Percentiles rank a stretch among this genome's conserved stretches.
Evolutionary conservation across 148 eudicot genomes (phyloP).

Genomic region (Euryodendron excelsum): DNA sequence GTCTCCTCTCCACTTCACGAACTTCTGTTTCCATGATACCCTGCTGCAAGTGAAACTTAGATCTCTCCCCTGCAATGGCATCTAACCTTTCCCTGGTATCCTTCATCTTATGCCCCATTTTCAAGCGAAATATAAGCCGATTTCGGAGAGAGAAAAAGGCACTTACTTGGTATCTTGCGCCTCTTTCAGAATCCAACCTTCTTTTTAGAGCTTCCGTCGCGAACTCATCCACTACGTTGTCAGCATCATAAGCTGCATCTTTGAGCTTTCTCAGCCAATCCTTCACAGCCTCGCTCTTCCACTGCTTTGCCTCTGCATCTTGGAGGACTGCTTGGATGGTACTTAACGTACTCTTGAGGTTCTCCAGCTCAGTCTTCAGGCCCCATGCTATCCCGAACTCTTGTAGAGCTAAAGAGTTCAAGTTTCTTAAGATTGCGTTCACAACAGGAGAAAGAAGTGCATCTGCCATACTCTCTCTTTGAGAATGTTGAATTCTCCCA

Average conservation of each 20-base stretch:
- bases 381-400: neutral
- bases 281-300: neutral
- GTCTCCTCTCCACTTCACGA: neutral
- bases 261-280: slow-evolving; percentile 15
- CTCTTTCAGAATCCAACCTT: neutral
- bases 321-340: slow-evolving; percentile 10
- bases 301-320: slow-evolving; percentile 16
- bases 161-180: neutral
- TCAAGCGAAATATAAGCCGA: neutral
- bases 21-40: neutral
- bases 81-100: neutral
- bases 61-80: neutral
- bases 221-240: neutral
- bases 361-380: neutral
- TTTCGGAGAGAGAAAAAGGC: too few relatives aligned
- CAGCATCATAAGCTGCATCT: slow-evolving; percentile 10
- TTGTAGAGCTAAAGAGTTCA: neutral
- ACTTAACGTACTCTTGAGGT: neutral
- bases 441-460: neutral
- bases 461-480: neutral
- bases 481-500: too few relatives aligned
- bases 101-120: neutral
- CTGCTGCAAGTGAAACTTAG: neutral
- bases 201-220: neutral
- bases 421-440: neutral